A percentile compares a stretch with the other conserved stretches of the same genome.
phyloP scores from a whole-genome alignment of 768 basidiomycete species.

The Scleroderma citrinum region DNA sequence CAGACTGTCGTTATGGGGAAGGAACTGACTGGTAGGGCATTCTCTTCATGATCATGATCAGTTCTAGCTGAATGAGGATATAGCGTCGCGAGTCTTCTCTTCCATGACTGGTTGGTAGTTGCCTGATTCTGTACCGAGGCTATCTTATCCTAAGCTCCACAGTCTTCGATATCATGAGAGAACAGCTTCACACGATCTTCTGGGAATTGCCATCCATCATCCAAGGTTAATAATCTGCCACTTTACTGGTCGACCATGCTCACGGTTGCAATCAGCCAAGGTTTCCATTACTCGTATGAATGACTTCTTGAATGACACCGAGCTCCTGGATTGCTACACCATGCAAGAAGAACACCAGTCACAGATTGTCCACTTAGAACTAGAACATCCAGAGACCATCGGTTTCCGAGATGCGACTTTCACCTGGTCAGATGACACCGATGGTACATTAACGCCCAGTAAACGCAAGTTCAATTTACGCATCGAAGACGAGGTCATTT shows the following conservation, averaged over 20 bases:
- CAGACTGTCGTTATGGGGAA: slow-evolving; percentile 13
- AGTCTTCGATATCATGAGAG: slow-evolving; percentile 58
- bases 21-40: slow-evolving; percentile 6
- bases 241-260: slow-evolving; percentile 4
- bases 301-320: slow-evolving; percentile 33
- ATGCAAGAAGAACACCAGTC: not conserved
- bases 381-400: slow-evolving; percentile 29
- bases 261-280: slow-evolving; percentile 33
- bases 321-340: slow-evolving; percentile 9
- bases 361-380: slow-evolving; percentile 2
- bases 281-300: slow-evolving; percentile 60
- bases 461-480: slow-evolving; percentile 43
- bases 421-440: slow-evolving; percentile 36
- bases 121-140: not conserved
- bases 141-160: not conserved
- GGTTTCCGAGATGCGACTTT: slow-evolving; percentile 53
- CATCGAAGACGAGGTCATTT: slow-evolving; percentile 49
- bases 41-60: not conserved
- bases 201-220: slow-evolving; percentile 27
- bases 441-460: slow-evolving; percentile 7
- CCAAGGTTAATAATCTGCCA: slow-evolving; percentile 11
- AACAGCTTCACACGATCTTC: slow-evolving; percentile 38
- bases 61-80: slow-evolving; percentile 4
- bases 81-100: slow-evolving; percentile 35
- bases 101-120: slow-evolving; percentile 26